Conservation (phyloP, 2,329 filamentous ascomycete genomes). For the Aspergillus sp. region DNA sequence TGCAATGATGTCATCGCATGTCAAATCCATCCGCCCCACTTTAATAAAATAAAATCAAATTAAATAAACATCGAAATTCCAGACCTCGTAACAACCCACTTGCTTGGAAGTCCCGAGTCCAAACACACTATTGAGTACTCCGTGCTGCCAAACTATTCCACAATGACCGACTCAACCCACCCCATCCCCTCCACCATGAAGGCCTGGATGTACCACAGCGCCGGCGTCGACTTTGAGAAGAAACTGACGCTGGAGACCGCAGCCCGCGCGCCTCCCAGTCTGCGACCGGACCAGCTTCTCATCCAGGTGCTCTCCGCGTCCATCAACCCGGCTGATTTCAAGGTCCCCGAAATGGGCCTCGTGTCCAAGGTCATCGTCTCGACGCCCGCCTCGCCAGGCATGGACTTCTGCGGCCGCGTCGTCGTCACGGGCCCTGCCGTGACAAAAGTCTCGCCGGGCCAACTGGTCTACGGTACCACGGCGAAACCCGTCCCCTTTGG, state of each 20-base stretch:
- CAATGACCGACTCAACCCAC: neutral
- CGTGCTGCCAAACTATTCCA: no score
- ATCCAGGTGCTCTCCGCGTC: slow-evolving; percentile 55
- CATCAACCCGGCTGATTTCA: slow-evolving; percentile 66
- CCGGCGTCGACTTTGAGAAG: slow-evolving; percentile 52
- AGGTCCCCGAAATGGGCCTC: slow-evolving; percentile 54
- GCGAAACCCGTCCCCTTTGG: slow-evolving; percentile 38
- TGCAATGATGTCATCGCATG: no score
- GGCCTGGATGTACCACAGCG: slow-evolving; percentile 57
- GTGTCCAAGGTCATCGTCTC: slow-evolving; percentile 41
- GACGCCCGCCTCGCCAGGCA: slow-evolving; percentile 49
- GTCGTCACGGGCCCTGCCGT: slow-evolving; percentile 34
- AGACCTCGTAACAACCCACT: no score
- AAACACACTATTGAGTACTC: neutral
- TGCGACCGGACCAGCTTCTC: slow-evolving; percentile 50
- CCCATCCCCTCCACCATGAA: slow-evolving; percentile 47
- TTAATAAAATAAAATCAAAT: no score
- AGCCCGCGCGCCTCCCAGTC: slow-evolving; percentile 42
- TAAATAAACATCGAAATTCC: no score
- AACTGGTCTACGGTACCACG: slow-evolving; percentile 48
- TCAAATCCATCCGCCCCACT: no score
- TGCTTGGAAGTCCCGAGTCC: neutral
- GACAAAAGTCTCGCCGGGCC: slow-evolving; percentile 36
- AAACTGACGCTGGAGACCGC: slow-evolving; percentile 50
- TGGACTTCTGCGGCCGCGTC: slow-evolving; percentile 52